These are phyloP conservation scores for Voacanga thouarsii DNA, from an alignment of 257 asterid species.

Conservation along the genomic window DNA sequence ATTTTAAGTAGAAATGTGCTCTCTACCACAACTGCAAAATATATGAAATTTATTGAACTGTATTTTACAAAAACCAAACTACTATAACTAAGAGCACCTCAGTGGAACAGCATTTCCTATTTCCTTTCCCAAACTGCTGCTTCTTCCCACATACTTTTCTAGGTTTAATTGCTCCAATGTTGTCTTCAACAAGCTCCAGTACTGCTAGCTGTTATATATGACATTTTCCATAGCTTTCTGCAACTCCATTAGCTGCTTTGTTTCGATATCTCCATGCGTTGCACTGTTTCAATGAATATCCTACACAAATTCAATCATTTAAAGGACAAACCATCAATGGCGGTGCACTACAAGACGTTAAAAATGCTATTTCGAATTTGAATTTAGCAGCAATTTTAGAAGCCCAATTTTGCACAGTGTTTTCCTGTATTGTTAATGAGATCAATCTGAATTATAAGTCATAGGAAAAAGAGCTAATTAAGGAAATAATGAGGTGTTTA, in stretches of 20 bases:
- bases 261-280: conserved; percentile 46
- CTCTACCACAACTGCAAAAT: background rate
- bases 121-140: background rate
- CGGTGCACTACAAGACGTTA: background rate
- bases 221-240: background rate
- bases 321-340: background rate
- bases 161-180: background rate
- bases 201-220: background rate
- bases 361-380: background rate
- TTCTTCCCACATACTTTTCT: background rate
- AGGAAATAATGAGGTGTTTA: background rate
- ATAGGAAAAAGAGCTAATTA: background rate
- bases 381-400: background rate
- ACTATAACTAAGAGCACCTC: background rate
- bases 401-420: background rate
- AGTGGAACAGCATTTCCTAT: background rate
- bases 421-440: background rate
- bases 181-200: background rate
- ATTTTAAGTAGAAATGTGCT: background rate
- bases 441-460: no score
- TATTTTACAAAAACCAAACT: background rate
- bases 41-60: background rate
- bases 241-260: conserved; percentile 18
- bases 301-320: conserved; percentile 26
- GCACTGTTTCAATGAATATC: conserved; percentile 46